Evolutionary conservation across 805 yeast species (phyloP), one percentile per base, ranked within the genome.

Genomic region (Komagataella kurtzmanii): DNA sequence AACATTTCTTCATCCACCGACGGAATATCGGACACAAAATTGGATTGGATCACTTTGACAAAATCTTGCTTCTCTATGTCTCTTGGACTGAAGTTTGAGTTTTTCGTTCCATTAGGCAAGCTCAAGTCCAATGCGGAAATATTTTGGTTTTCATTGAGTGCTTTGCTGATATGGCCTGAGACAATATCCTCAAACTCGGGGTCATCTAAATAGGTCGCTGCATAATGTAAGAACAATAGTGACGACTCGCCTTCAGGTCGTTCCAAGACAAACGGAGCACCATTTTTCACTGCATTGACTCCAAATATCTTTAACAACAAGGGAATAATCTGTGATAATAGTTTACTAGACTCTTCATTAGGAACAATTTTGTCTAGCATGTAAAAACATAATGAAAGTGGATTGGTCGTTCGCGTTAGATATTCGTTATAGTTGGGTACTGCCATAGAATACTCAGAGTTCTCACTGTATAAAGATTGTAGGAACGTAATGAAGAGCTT

Each of bases 221-320:
- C 10, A 10, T 30, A 30, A 30, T 30, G 40, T 10, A 30, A 14
- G 14, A 30, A 30, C 40, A 30, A 30, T 30, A 30, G 12, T 30
- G 40, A 30, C 4, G 40, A 30, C 40, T 30, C 40, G 6, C 40
- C n/a, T 30, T 30, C 40, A 30, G 40, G 40, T 30, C 54, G 47
- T 45, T 30, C 17, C 14, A 52, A 24, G 12, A 75, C 71, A 55
- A 69, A 74, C 2, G 79, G 74, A 3, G 77, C 53, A 49, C 69
- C 72, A 54, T 75, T 74, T 53, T 62, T 68, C 19, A 74, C 57
- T 23, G 75, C 70, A 56, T 77, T 77, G 49, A 76, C 61, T 1
- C 82, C 83, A 51, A 70, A 70, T 24, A 64, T 65, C 8, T 58
- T 52, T 18, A 65, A 52, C 30, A 71, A 53, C 7, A 57, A 45